These are phyloP conservation scores for Marasmius sp. DNA, from an alignment of 1,284 basidiomycete genomes.

Conservation along the genomic window DNA sequence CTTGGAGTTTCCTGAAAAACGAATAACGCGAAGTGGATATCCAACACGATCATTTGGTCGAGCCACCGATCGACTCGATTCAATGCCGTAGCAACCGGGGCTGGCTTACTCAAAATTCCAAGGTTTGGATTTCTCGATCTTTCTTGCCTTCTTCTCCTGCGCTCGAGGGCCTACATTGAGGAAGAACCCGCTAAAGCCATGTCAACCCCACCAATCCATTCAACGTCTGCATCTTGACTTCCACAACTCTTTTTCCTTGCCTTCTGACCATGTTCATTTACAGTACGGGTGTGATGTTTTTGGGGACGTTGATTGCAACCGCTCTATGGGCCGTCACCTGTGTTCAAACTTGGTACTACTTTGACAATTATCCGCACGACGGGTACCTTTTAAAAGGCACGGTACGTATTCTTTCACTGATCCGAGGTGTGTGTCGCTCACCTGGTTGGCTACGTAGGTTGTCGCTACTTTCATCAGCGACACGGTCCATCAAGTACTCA, in stretches of 20 bases:
- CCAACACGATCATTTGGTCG: no score
- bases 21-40: no score
- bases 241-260: no score
- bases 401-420: background rate
- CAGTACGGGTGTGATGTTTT: background rate
- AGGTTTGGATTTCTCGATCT: no score
- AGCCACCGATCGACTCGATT: no score
- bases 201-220: no score
- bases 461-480: background rate
- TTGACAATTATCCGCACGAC: conserved; percentile 2
- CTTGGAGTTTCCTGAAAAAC: no score
- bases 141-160: no score
- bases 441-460: background rate
- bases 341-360: conserved; percentile 3
- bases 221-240: background rate
- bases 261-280: background rate
- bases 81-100: no score
- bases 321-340: background rate
- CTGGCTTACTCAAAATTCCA: no score
- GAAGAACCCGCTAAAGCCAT: background rate
- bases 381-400: background rate
- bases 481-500: background rate
- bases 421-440: background rate
- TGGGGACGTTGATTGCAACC: background rate
- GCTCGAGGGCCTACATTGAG: background rate